Conservation (phyloP, 2,329 filamentous ascomycete genomes). For the Apiospora koreana region DNA sequence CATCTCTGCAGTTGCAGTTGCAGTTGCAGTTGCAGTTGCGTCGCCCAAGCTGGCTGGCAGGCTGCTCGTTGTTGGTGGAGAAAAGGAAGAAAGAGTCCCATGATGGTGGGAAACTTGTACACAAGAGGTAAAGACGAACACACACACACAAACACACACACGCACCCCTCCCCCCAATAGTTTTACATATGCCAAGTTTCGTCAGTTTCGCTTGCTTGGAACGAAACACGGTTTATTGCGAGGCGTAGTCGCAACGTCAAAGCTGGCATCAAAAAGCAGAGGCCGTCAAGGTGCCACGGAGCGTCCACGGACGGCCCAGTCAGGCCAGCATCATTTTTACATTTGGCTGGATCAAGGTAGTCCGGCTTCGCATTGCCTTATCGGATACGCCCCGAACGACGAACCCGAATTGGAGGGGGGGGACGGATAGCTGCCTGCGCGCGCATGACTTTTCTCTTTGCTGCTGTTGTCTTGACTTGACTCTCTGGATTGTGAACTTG, state of each 20-base stretch:
- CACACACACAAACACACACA: not conserved
- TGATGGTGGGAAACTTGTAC: not conserved
- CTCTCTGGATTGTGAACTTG: not conserved
- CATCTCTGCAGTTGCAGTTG: not conserved
- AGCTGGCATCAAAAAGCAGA: not conserved
- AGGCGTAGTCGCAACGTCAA: constrained; percentile 1
- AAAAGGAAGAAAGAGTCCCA: not conserved
- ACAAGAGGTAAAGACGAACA: constrained; percentile 6
- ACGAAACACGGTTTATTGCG: not conserved
- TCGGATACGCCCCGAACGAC: not conserved
- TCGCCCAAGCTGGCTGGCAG: not conserved
- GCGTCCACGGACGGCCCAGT: not conserved
- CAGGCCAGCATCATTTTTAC: not conserved
- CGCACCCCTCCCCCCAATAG: not conserved
- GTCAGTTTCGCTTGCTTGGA: constrained; percentile 2
- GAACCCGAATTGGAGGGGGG: not conserved
- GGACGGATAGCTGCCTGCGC: not conserved
- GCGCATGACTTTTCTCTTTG: not conserved
- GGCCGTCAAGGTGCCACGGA: constrained; percentile 1
- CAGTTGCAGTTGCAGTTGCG: not conserved
- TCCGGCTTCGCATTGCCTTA: not conserved
- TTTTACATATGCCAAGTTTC: not conserved
- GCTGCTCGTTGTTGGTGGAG: not conserved
- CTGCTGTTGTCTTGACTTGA: not conserved
- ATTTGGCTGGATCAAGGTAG: not conserved